Conservation (phyloP, 306 rosid species). For the Castanea crenata region DNA sequence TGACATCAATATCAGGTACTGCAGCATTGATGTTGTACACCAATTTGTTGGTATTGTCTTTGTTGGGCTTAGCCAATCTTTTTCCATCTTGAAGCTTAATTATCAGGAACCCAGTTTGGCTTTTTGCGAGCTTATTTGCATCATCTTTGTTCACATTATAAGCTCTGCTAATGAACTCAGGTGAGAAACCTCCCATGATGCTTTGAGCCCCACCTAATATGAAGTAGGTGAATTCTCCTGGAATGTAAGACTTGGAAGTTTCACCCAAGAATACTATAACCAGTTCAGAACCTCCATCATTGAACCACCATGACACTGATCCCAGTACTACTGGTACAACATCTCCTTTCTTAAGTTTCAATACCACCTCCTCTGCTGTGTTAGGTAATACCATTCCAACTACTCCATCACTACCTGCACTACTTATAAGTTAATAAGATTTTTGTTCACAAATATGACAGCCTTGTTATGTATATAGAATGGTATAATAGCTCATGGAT, state of each 20-base stretch:
- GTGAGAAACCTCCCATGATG: conserved; percentile 40
- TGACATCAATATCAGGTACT: not conserved
- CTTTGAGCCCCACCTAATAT: conserved; percentile 43
- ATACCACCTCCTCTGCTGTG: conserved; percentile 35
- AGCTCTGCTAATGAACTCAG: conserved; percentile 30
- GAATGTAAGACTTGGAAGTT: conserved; percentile 36
- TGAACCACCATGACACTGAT: conserved; percentile 75
- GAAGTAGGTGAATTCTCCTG: conserved; percentile 51
- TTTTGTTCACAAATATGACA: not conserved
- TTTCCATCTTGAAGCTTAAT: conserved; percentile 27
- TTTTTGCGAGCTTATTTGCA: conserved; percentile 31
- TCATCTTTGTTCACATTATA: conserved; percentile 31
- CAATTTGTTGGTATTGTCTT: conserved; percentile 1
- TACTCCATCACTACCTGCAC: conserved; percentile 44
- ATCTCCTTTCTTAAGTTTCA: conserved; percentile 54
- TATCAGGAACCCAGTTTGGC: conserved; percentile 42
- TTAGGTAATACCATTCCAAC: conserved; percentile 40
- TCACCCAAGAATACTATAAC: conserved; percentile 44
- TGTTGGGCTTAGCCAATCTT: conserved; percentile 39
- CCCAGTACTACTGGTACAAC: conserved; percentile 52
- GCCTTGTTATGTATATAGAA: too few species aligned
- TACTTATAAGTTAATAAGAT: not conserved
- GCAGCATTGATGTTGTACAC: conserved; percentile 42
- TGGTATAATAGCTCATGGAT: too few species aligned
- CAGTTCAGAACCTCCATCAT: conserved; percentile 46